Percentiles rank a stretch among this genome's conserved stretches.
These are phyloP conservation scores for Aspergillus steynii DNA, from an alignment of 495 filamentous ascomycete genomes.

Conservation along the genomic window DNA sequence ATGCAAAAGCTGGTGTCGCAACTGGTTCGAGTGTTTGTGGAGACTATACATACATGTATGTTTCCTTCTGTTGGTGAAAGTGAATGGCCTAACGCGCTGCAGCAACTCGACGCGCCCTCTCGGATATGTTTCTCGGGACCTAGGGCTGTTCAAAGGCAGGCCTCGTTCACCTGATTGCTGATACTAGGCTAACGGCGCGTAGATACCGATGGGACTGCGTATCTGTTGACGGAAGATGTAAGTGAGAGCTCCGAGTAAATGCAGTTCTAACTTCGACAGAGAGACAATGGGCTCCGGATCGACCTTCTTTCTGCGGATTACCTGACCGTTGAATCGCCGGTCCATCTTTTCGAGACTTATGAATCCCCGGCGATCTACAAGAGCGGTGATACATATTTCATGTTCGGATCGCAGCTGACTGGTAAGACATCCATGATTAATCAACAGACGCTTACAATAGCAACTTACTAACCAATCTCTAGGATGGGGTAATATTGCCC, in stretches of 20 bases:
- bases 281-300: constrained; percentile 17
- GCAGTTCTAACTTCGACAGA: not conserved
- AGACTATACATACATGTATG: constrained; percentile 38
- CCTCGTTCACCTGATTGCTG: not conserved
- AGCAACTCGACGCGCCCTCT: constrained; percentile 40
- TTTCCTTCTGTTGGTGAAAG: not conserved
- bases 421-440: constrained; percentile 23
- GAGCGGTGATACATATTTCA: constrained; percentile 49
- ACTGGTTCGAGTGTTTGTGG: constrained; percentile 60
- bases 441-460: no score
- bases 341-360: constrained; percentile 45
- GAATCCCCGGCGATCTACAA: constrained; percentile 53
- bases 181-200: no score
- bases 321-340: constrained; percentile 29
- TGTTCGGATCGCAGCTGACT: constrained; percentile 50
- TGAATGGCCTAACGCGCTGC: not conserved
- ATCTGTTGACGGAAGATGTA: constrained; percentile 65
- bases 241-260: not conserved
- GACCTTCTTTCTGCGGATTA: constrained; percentile 16
- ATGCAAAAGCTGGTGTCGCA: constrained; percentile 65
- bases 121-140: constrained; percentile 57
- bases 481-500: constrained; percentile 14
- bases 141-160: constrained; percentile 60
- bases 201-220: constrained; percentile 53
- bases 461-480: not conserved